Conservation (phyloP, 805 yeast genomes). For the Nakazawaea peltata region DNA sequence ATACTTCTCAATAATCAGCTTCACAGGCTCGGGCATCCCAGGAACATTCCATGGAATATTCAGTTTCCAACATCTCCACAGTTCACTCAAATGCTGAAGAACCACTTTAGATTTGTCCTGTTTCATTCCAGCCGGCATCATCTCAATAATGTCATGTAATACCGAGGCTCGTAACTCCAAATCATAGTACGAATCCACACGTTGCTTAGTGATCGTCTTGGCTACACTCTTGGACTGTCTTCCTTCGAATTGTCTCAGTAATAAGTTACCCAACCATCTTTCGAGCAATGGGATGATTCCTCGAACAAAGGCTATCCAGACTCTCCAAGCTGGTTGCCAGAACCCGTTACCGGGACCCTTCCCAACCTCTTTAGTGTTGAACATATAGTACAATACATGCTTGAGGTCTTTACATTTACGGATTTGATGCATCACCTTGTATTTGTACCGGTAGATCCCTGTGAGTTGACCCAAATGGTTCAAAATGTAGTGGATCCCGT, state of each 20-base stretch:
- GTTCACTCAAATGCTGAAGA: constrained; percentile 90
- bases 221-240: constrained; percentile 87
- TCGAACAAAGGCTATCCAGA: constrained; percentile 87
- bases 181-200: constrained; percentile 93
- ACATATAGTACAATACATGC: constrained; percentile 80
- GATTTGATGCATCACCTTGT: constrained; percentile 97
- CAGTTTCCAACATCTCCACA: constrained; percentile 99
- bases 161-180: constrained; percentile 89
- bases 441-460: constrained; percentile 94
- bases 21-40: constrained; percentile 89
- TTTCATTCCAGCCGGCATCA: constrained; percentile 93
- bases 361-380: constrained; percentile 71
- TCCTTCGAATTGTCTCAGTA: constrained; percentile 94
- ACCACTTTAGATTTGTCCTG: constrained; percentile 82
- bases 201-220: constrained; percentile 89
- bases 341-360: constrained; percentile 99
- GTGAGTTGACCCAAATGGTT: constrained; percentile 95
- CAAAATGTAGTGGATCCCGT: constrained; percentile 82
- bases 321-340: constrained; percentile 99
- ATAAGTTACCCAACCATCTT: constrained; percentile 87
- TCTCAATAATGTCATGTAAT: constrained; percentile 90
- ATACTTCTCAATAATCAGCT: constrained; percentile 77
- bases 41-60: constrained; percentile 98
- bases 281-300: constrained; percentile 90
- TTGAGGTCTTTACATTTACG: constrained; percentile 93